phyloP scores from a whole-genome alignment of 2,329 filamentous ascomycete genomes.

The Aspergillus viridinutans region DNA sequence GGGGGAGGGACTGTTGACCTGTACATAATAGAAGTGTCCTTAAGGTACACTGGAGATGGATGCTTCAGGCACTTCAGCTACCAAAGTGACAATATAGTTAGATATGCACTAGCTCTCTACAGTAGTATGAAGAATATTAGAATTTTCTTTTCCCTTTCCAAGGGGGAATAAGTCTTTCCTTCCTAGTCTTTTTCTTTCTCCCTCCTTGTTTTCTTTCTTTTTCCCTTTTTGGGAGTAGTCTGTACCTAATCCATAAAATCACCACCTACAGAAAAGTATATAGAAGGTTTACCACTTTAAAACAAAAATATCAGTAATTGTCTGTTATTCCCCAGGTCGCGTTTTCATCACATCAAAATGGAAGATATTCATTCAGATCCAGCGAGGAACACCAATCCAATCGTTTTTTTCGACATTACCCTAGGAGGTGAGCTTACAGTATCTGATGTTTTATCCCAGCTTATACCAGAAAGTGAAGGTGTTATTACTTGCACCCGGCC shows the following conservation, averaged over 20 bases:
- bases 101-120: background rate
- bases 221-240: background rate
- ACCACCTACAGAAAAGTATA: background rate
- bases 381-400: constrained; percentile 31
- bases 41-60: background rate
- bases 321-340: background rate
- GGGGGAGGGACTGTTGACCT: background rate
- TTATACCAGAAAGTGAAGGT: background rate
- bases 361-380: background rate
- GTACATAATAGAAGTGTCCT: too few species aligned
- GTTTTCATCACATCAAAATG: background rate
- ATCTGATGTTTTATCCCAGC: background rate
- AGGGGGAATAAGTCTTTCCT: too few species aligned
- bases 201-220: background rate
- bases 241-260: background rate
- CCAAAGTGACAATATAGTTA: background rate
- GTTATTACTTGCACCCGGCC: background rate
- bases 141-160: too few species aligned
- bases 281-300: background rate
- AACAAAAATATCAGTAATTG: background rate
- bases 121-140: background rate
- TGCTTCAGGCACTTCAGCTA: background rate
- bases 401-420: constrained; percentile 49
- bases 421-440: constrained; percentile 41
- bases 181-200: background rate